phyloP scores from a whole-genome alignment of 78 protist genomes.

The Monosiga brevicollis region DNA sequence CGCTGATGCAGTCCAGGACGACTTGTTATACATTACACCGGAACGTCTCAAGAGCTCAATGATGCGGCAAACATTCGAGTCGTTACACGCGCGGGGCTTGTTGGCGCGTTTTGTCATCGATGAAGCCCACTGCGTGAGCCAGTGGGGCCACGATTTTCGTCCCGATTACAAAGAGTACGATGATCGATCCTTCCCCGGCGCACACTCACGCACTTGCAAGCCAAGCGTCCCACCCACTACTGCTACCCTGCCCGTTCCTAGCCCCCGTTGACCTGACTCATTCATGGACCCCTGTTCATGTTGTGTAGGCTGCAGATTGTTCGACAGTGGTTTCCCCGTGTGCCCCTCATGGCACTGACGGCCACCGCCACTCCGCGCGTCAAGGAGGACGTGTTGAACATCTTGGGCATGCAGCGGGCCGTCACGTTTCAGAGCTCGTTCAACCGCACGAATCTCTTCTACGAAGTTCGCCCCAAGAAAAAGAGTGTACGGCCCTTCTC shows the following conservation, averaged over 20 bases:
- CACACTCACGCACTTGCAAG: too few species aligned
- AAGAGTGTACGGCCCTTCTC: conserved; percentile 21
- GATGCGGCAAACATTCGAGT: neutral
- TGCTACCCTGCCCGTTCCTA: too few species aligned
- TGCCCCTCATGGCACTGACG: conserved; percentile 66
- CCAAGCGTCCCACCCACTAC: too few species aligned
- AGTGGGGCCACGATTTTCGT: conserved; percentile 98
- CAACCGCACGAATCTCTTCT: conserved; percentile 84
- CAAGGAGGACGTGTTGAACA: conserved; percentile 3
- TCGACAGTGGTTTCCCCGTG: neutral
- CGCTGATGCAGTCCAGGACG: too few species aligned
- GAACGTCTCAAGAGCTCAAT: conserved; percentile 31
- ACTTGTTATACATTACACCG: conserved; percentile 67
- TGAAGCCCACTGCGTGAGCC: conserved; percentile 95
- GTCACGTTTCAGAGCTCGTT: conserved; percentile 32
- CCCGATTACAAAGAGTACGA: conserved; percentile 65
- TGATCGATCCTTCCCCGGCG: too few species aligned
- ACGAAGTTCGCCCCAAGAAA: conserved; percentile 29
- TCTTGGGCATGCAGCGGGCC: neutral
- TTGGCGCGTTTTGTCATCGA: conserved; percentile 72
- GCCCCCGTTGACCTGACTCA: too few species aligned
- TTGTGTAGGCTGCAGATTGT: neutral
- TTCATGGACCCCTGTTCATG: neutral
- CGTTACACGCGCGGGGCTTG: neutral
- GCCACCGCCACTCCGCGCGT: conserved; percentile 71